Conservation (phyloP, 2,329 filamentous ascomycete genomes). For the Trichoderma sp. region DNA sequence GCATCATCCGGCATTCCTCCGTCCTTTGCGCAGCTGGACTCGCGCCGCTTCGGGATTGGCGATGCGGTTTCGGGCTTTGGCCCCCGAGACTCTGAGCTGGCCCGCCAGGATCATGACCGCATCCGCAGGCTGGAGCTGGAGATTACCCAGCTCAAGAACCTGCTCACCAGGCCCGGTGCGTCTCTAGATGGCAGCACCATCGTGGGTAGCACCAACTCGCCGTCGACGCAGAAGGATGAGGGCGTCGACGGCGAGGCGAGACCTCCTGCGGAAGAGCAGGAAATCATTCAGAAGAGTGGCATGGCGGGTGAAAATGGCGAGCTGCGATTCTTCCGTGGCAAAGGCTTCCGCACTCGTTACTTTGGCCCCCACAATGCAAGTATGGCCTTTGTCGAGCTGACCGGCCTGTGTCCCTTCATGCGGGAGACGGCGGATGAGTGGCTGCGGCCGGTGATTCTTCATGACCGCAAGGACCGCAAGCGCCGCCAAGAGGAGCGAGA, state of each 20-base stretch:
- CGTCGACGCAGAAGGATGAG: slow-evolving; percentile 46
- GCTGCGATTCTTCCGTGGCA: slow-evolving; percentile 56
- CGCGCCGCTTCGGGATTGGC: slow-evolving; percentile 38
- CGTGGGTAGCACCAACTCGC: slow-evolving; percentile 44
- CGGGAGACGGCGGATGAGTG: slow-evolving; percentile 61
- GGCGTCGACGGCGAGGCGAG: slow-evolving; percentile 34
- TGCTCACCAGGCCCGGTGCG: slow-evolving; percentile 46
- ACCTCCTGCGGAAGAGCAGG: slow-evolving; percentile 38
- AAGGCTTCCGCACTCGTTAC: slow-evolving; percentile 60
- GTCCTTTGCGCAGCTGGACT: slow-evolving; percentile 43
- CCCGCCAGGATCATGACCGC: slow-evolving; percentile 53
- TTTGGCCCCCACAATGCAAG: slow-evolving; percentile 60
- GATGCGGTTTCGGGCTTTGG: slow-evolving; percentile 32
- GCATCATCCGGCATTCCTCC: slow-evolving; percentile 46
- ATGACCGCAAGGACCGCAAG: slow-evolving; percentile 55
- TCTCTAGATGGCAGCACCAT: slow-evolving; percentile 53
- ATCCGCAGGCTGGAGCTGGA: slow-evolving; percentile 60
- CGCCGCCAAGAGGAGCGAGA: slow-evolving; percentile 54
- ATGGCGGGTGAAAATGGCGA: slow-evolving; percentile 49
- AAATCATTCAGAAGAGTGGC: slow-evolving; percentile 41
- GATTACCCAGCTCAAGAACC: slow-evolving; percentile 54
- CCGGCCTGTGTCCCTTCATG: slow-evolving; percentile 60
- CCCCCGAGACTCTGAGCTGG: slow-evolving; percentile 37
- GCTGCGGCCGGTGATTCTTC: slow-evolving; percentile 57
- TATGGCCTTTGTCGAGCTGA: slow-evolving; percentile 58